Evolutionary conservation across 306 rosid genomes (phyloP).

Genomic region (Quercus berberidifolia): DNA sequence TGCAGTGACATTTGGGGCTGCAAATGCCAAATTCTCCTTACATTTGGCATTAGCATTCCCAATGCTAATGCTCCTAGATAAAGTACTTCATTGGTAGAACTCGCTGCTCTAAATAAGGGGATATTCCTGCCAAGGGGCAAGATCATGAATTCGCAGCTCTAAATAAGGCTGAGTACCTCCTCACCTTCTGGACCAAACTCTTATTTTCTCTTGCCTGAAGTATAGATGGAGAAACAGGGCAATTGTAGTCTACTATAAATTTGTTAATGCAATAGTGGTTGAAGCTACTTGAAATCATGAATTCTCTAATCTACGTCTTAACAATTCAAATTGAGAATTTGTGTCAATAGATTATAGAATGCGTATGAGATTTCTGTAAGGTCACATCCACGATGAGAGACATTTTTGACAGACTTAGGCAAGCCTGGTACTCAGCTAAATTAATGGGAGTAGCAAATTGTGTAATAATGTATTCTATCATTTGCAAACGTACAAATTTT

Average conservation of each 20-base stretch:
- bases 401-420: background rate
- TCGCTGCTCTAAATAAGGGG: background rate
- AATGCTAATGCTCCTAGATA: background rate
- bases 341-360: background rate
- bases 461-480: background rate
- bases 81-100: background rate
- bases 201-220: too few relatives aligned
- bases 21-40: too few relatives aligned
- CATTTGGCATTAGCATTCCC: too few relatives aligned
- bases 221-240: too few relatives aligned
- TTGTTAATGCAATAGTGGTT: too few relatives aligned
- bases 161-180: too few relatives aligned
- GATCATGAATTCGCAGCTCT: background rate
- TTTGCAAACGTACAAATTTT: too few relatives aligned
- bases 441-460: background rate
- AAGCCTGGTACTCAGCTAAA: background rate
- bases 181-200: too few relatives aligned
- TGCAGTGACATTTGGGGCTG: too few relatives aligned
- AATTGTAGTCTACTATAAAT: too few relatives aligned
- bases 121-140: background rate
- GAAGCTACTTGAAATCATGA: too few relatives aligned
- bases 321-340: background rate
- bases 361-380: background rate
- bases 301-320: background rate
- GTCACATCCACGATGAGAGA: background rate